Base-by-base conservation (phyloP, 2,329 filamentous ascomycete genomes). In the Geoglossum cookeanum region DNA sequence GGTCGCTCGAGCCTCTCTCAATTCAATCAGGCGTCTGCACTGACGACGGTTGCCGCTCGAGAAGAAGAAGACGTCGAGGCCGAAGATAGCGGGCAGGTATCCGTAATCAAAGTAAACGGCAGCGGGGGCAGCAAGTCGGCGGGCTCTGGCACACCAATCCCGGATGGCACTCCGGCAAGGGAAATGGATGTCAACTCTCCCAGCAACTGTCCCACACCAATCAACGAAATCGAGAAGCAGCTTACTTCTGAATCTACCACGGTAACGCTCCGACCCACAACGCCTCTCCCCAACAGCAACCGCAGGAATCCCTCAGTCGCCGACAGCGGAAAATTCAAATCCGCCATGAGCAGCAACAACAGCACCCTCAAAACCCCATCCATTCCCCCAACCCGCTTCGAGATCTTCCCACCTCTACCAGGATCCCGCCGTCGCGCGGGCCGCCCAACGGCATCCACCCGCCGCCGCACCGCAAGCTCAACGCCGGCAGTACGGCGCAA, bases 31-130 rank as follows among this genome's bases (percentile, higher is more conserved):
- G 86, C 83, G 4, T 87, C 87, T 4, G 78, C 84, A 5, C 73
- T 97, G 58, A 90, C 87, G 61, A 85, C 91, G 1, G 87, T 97
- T 57, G 91, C 91, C 11, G 88, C 85, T 4, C 81, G 91, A 39
- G 89, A 94, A 60, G 81, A 84, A 44, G 69, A 68, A 1, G 65
- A 65, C 29, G 65, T 67, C 9, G 65, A 65, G 39, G 68, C 71
- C 32, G 70, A 73, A 64, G 72, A 75, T 63, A 69, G 69, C 35
- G 68, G 73, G 0, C 69, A 74, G 58, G 66, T 71, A 60, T 64
- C 62, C 17, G 63, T 63, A 53, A 60, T 60, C 42, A 57, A 49
- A 58, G 61, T 22, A 60, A 61, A 59, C 17, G 30, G 60, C 49
- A 53, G 61, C 9, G 49, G 49, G 33, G 48, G 29, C 9, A 35